phyloP scores from a whole-genome alignment of 2,329 filamentous ascomycete species.

The Aspergillus sp. region DNA sequence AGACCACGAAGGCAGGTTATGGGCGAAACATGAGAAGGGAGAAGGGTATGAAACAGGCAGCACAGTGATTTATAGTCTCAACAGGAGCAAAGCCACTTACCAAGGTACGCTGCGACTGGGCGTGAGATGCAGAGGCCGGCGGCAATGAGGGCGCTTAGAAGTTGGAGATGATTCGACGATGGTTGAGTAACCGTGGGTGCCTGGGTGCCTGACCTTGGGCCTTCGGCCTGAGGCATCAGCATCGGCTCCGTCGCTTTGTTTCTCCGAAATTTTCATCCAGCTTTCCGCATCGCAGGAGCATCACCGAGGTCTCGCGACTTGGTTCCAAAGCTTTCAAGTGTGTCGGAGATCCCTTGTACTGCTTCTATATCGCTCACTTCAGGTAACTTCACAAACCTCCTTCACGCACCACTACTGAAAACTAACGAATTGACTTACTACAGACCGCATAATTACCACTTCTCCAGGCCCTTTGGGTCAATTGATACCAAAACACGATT shows the following conservation, averaged over 20 bases:
- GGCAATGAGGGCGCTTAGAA: conserved; percentile 28
- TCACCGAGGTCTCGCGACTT: conserved; percentile 8
- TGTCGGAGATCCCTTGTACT: neutral
- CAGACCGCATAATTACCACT: conserved; percentile 1
- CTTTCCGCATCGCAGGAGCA: conserved; percentile 22
- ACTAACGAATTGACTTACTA: neutral
- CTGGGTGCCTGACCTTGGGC: neutral
- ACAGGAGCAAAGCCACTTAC: conserved; percentile 21
- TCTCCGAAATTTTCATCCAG: conserved; percentile 44
- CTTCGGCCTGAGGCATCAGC: conserved; percentile 10
- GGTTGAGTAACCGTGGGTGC: neutral
- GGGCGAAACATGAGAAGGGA: neutral
- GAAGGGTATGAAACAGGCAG: conserved; percentile 8
- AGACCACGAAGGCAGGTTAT: conserved; percentile 1
- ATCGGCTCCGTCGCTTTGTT: conserved; percentile 26
- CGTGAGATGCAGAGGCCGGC: conserved; percentile 24
- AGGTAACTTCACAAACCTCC: neutral
- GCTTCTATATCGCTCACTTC: neutral
- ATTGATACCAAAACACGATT: conserved; percentile 19
- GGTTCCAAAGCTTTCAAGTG: neutral
- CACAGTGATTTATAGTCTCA: conserved; percentile 12
- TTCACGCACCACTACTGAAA: neutral
- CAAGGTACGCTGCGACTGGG: conserved; percentile 15
- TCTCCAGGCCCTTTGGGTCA: conserved; percentile 26
- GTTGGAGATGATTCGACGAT: conserved; percentile 19